Conservation (phyloP, 1,284 basidiomycete species). For the Irpex sp. region DNA sequence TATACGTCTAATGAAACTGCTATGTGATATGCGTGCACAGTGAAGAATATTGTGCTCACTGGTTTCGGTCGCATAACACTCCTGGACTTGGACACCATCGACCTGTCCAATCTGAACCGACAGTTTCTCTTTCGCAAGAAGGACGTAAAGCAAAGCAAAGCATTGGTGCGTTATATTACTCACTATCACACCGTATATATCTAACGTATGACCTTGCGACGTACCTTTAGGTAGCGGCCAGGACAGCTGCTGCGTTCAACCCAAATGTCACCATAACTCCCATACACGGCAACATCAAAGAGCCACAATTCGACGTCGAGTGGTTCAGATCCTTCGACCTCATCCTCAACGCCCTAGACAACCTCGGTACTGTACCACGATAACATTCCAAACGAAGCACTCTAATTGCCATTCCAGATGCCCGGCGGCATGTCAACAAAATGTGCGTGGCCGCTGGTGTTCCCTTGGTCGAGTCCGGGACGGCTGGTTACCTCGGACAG, state of each 20-base stretch:
- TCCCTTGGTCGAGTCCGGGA: slow-evolving; percentile 95
- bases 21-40: slow-evolving; percentile 36
- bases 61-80: slow-evolving; percentile 93
- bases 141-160: slow-evolving; percentile 96
- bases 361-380: slow-evolving; percentile 58
- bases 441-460: slow-evolving; percentile 93
- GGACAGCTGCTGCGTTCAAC: slow-evolving; percentile 89
- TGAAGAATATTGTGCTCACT: slow-evolving; percentile 94
- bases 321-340: slow-evolving; percentile 93
- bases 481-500: slow-evolving; percentile 91
- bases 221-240: slow-evolving; percentile 73
- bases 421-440: slow-evolving; percentile 91
- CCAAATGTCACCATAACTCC: slow-evolving; percentile 87
- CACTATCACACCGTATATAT: background rate
- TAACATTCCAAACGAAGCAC: background rate
- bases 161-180: slow-evolving; percentile 50
- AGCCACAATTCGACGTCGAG: slow-evolving; percentile 82
- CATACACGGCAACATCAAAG: slow-evolving; percentile 95
- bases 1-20: background rate
- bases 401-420: slow-evolving; percentile 47
- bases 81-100: slow-evolving; percentile 97
- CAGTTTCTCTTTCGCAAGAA: slow-evolving; percentile 98
- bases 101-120: slow-evolving; percentile 96
- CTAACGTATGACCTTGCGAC: background rate
- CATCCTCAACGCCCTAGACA: slow-evolving; percentile 96